phyloP scores from a whole-genome alignment of 352 stramenopile species.

The Albugo laibachii region DNA sequence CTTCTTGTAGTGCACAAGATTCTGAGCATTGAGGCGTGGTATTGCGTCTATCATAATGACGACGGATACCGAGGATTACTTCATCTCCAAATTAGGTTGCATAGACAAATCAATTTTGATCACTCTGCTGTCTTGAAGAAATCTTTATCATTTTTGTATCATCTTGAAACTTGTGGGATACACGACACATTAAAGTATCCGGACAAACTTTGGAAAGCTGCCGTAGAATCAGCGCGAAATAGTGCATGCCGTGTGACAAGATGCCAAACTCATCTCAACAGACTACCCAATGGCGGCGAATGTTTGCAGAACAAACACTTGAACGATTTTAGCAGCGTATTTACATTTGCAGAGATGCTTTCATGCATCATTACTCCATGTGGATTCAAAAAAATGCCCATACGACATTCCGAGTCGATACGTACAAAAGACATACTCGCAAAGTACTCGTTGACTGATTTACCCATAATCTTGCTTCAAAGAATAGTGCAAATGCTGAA shows the following conservation, averaged over 20 bases:
- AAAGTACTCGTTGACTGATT: constrained; percentile 32
- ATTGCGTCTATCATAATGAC: too few species aligned
- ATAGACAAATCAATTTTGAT: too few species aligned
- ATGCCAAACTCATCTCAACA: constrained; percentile 1
- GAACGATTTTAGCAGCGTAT: not conserved
- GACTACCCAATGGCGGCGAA: not conserved
- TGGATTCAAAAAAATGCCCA: constrained; percentile 34
- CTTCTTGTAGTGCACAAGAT: too few species aligned
- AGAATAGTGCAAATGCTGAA: constrained; percentile 35
- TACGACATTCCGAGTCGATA: constrained; percentile 45
- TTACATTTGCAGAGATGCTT: constrained; percentile 37
- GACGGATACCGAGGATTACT: too few species aligned
- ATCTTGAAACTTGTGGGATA: too few species aligned
- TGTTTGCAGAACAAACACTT: not conserved
- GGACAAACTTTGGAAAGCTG: not conserved
- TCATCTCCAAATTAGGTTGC: too few species aligned
- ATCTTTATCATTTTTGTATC: too few species aligned
- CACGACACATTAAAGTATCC: too few species aligned
- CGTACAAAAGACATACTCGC: constrained; percentile 17
- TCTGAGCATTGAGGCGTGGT: too few species aligned
- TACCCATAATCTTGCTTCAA: constrained; percentile 36
- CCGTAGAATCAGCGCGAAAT: not conserved
- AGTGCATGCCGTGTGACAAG: constrained; percentile 4
- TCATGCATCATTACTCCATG: constrained; percentile 33
- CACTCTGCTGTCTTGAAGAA: too few species aligned